Conservation (phyloP, 495 filamentous ascomycete species). For the Penicillium angulare region DNA sequence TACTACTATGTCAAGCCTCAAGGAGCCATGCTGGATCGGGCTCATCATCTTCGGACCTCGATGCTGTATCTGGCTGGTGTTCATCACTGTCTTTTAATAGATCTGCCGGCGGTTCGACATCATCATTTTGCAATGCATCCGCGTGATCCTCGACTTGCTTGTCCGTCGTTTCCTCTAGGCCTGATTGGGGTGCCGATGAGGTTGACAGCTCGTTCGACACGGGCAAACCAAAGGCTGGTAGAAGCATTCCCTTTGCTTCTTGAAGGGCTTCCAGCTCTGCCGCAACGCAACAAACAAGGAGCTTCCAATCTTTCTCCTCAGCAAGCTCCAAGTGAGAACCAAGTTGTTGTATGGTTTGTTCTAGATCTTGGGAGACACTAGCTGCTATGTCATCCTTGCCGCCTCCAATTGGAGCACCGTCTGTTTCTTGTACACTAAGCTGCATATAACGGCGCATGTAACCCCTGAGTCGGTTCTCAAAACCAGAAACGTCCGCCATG, state of each 20-base stretch:
- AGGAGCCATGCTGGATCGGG: constrained; percentile 48
- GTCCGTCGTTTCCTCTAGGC: constrained; percentile 4
- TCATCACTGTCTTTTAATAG: constrained; percentile 32
- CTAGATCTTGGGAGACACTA: constrained; percentile 43
- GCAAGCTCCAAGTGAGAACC: constrained; percentile 39
- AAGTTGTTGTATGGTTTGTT: constrained; percentile 37
- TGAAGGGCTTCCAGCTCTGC: constrained; percentile 83
- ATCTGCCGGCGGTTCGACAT: constrained; percentile 41
- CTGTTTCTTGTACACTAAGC: constrained; percentile 18
- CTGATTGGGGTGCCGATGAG: constrained; percentile 3
- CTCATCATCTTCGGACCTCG: constrained; percentile 46
- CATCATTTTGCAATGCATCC: constrained; percentile 27
- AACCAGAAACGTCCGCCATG: constrained; percentile 58
- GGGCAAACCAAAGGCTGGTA: constrained; percentile 33
- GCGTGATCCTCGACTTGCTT: constrained; percentile 1
- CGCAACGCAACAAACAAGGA: constrained; percentile 83
- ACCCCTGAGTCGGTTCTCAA: constrained; percentile 62
- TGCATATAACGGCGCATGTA: constrained; percentile 50
- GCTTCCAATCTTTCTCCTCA: constrained; percentile 70
- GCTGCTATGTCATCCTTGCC: constrained; percentile 29
- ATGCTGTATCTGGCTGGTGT: constrained; percentile 20
- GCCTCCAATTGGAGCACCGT: constrained; percentile 10
- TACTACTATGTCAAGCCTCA: constrained; percentile 15
- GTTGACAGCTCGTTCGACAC: constrained; percentile 5
- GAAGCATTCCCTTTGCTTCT: constrained; percentile 65